These are phyloP conservation scores for Clonostachys sp. DNA, from an alignment of 2,329 filamentous ascomycete species.

Conservation along the genomic window DNA sequence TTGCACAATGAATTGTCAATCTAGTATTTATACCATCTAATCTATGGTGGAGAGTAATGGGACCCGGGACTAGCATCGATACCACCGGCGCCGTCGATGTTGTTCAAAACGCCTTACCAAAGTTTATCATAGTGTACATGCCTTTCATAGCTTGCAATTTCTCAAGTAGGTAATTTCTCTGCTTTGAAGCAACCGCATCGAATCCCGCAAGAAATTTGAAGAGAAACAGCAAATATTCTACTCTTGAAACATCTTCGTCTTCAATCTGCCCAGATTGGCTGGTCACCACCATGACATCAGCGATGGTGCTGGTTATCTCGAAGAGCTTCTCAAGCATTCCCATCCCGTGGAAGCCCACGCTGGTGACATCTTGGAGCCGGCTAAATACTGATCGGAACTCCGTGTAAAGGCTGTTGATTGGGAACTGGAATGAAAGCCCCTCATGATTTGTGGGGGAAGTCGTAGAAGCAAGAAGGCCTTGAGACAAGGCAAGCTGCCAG, in stretches of 20 bases:
- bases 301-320: conserved; percentile 55
- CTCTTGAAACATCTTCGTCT: conserved; percentile 28
- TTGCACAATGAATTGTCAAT: too few relatives aligned
- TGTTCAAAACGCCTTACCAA: not conserved
- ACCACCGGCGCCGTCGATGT: not conserved
- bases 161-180: conserved; percentile 32
- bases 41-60: too few relatives aligned
- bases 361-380: conserved; percentile 26
- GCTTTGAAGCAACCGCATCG: conserved; percentile 37
- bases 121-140: conserved; percentile 12
- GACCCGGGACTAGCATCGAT: too few relatives aligned
- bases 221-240: conserved; percentile 49
- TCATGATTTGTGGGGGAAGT: conserved; percentile 18
- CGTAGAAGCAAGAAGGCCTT: conserved; percentile 26
- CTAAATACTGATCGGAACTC: conserved; percentile 30
- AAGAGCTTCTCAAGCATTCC: conserved; percentile 55
- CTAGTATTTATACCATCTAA: too few relatives aligned
- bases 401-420: conserved; percentile 27
- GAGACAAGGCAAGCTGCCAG: conserved; percentile 9
- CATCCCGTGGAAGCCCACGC: conserved; percentile 49
- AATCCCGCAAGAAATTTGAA: conserved; percentile 45
- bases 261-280: conserved; percentile 33
- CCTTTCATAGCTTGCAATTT: conserved; percentile 27
- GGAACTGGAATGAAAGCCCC: conserved; percentile 31
- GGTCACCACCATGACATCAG: conserved; percentile 47